These are phyloP conservation scores for Ceratocystis papillata DNA, from an alignment of 2,329 filamentous ascomycete species.

Conservation along the genomic window DNA sequence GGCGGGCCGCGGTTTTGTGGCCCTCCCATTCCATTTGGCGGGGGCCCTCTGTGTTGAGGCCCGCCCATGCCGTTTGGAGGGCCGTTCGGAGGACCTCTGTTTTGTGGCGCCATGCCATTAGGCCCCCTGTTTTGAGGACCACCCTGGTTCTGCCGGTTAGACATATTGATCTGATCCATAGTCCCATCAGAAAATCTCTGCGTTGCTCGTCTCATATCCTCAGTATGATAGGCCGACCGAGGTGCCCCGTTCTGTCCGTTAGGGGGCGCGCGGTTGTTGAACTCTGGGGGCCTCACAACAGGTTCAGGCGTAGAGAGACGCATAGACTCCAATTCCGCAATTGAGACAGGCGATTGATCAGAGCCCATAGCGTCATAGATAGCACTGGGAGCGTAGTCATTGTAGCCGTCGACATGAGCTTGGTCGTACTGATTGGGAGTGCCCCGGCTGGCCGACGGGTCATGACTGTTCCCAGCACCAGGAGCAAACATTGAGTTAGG, in stretches of 20 bases:
- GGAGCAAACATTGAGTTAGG: slow-evolving; percentile 20
- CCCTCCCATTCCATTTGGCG: not conserved
- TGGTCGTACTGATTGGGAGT: not conserved
- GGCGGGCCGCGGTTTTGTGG: not conserved
- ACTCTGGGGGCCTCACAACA: slow-evolving; percentile 66
- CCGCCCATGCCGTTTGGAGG: slow-evolving; percentile 12
- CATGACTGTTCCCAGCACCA: slow-evolving; percentile 19
- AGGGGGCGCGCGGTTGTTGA: slow-evolving; percentile 58
- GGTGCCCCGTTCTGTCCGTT: slow-evolving; percentile 53
- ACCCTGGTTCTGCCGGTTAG: slow-evolving; percentile 7
- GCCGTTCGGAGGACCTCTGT: not conserved
- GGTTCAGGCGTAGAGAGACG: slow-evolving; percentile 58
- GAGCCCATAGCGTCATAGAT: slow-evolving; percentile 24
- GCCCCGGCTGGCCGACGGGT: not conserved
- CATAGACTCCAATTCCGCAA: slow-evolving; percentile 45
- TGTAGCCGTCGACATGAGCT: slow-evolving; percentile 5
- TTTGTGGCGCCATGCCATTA: not conserved
- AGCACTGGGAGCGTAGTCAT: slow-evolving; percentile 21
- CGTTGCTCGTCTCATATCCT: slow-evolving; percentile 69
- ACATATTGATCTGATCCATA: slow-evolving; percentile 60
- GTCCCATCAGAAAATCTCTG: slow-evolving; percentile 76
- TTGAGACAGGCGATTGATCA: slow-evolving; percentile 30
- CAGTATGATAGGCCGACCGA: slow-evolving; percentile 53
- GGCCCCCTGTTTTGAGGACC: slow-evolving; percentile 16
- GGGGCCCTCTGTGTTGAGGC: slow-evolving; percentile 13